Conservation (phyloP, 495 filamentous ascomycete genomes). For the Margaritispora aquatica region DNA sequence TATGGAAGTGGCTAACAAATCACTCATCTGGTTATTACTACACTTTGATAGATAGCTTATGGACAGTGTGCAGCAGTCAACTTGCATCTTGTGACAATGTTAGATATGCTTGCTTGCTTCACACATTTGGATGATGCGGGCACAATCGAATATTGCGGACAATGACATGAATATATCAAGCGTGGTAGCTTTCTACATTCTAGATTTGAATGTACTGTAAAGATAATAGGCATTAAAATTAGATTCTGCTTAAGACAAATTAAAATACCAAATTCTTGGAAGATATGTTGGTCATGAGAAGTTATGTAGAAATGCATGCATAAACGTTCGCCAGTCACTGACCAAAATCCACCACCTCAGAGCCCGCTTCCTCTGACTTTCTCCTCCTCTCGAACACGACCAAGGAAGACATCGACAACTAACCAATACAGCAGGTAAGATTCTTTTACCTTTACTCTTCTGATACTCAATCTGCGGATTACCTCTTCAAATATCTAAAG, state of each 20-base stretch:
- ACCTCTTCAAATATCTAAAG: background rate
- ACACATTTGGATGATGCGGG: background rate
- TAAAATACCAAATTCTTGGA: conserved; percentile 8
- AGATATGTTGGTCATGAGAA: conserved; percentile 20
- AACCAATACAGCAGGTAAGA: conserved; percentile 18
- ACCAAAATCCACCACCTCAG: conserved; percentile 19
- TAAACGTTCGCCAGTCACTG: conserved; percentile 21
- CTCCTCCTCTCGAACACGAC: conserved; percentile 13
- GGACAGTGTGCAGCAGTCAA: background rate
- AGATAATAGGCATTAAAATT: background rate
- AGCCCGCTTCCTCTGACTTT: conserved; percentile 15
- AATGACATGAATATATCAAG: conserved; percentile 1
- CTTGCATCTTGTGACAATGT: background rate
- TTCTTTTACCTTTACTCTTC: background rate
- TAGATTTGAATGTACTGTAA: background rate
- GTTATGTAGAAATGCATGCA: conserved; percentile 22
- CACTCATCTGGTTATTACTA: background rate
- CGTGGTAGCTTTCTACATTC: background rate
- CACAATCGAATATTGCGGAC: too few relatives aligned
- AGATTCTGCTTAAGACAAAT: conserved; percentile 11
- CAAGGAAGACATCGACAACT: conserved; percentile 16
- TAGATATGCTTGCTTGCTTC: background rate
- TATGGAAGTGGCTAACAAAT: background rate
- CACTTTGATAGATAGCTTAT: background rate
- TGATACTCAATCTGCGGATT: conserved; percentile 2